Evolutionary conservation across 805 yeast genomes (phyloP), one percentile per base, ranked within the genome.

Genomic region (Candida arabinofermentans): DNA sequence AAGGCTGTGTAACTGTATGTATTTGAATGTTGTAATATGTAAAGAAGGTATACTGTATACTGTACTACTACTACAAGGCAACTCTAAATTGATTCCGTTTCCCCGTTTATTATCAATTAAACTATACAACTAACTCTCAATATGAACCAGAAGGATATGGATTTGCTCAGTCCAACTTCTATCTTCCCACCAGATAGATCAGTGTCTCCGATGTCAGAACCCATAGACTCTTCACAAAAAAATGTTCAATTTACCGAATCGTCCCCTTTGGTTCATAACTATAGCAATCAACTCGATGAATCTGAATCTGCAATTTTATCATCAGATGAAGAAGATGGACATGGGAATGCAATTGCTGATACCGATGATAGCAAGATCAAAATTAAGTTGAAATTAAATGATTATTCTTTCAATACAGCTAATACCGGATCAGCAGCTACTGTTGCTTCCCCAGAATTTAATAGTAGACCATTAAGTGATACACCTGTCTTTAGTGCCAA

Each of bases 401-500:
- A 40, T 14, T 49, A 47, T 31, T 29, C 42, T n/a, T 27, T 47
- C 10, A 27, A 27, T 10, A 16, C 24, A n/a, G 5, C 33, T 13
- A n/a, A 12, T 19, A n/a, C n/a, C n/a, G n/a, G n/a, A n/a, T n/a
- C n/a, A n/a, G 10, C 24, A 8, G 30, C 14, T 23, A 9, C n/a
- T 8, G 16, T 36, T 17, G 24, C 27, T 2, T 58, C 72, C 34
- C 84, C 86, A 0, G 79, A 68, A 42, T 84, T 84, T 62, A 79
- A 83, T 55, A 80, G 77, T 59, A 67, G 89, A 35, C 93, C 93
- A 0, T 64, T 79, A 40, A 80, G 83, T 33, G 93, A 84, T 54
- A 84, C 93, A 0, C 93, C 93, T 0, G 71, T 81, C 1, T 74
- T 73, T 9, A 78, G 84, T 24, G 67, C 70, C 3, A 66, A 72